Conservation (phyloP, 129 eudicot species). For the Gnaphalium uliginosum region DNA sequence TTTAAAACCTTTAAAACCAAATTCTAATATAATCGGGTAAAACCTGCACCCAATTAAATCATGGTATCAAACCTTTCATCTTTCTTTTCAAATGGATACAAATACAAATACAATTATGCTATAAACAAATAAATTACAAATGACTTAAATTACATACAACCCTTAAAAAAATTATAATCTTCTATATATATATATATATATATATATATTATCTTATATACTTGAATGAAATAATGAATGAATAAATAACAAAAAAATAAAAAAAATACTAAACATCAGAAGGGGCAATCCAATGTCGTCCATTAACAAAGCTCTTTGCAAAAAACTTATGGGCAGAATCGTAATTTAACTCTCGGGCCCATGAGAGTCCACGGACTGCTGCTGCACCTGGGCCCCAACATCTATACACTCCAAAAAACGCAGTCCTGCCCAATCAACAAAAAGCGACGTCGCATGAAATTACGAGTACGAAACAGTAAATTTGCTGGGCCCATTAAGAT, state of each 20-base stretch:
- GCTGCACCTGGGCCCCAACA: constrained; percentile 97
- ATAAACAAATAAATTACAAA: neutral
- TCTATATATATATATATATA: neutral
- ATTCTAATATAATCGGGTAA: no score
- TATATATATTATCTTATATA: no score
- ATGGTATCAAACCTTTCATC: no score
- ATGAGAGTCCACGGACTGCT: constrained; percentile 83
- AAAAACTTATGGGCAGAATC: constrained; percentile 84
- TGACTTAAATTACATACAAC: neutral
- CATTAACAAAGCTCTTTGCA: constrained; percentile 89
- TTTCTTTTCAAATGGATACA: no score
- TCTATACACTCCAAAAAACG: constrained; percentile 78
- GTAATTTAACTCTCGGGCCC: constrained; percentile 86
- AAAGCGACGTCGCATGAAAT: constrained; percentile 10
- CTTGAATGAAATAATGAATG: constrained; percentile 21
- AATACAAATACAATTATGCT: neutral
- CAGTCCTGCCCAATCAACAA: constrained; percentile 58
- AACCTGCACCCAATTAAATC: no score
- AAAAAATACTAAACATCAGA: constrained; percentile 56
- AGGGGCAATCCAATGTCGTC: constrained; percentile 96
- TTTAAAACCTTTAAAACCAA: no score
- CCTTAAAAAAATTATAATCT: no score
- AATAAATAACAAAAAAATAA: constrained; percentile 16
- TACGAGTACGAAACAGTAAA: neutral
- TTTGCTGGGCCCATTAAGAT: neutral